These are phyloP conservation scores for Phallus indusiatus DNA, from an alignment of 768 basidiomycete species.

Conservation along the genomic window DNA sequence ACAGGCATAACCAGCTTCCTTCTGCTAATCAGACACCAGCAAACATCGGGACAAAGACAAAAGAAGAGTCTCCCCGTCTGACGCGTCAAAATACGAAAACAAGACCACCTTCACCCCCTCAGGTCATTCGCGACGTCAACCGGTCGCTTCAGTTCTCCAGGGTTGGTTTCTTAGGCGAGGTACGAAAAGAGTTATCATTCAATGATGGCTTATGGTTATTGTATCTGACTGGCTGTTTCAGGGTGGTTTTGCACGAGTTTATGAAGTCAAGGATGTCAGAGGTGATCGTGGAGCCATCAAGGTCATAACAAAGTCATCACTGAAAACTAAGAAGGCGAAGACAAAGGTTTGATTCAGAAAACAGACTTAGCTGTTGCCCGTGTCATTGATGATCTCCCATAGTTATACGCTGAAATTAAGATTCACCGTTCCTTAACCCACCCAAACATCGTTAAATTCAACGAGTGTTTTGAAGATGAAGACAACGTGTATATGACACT, in stretches of 20 bases:
- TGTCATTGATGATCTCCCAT: not conserved
- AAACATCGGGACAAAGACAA: slow-evolving; percentile 20
- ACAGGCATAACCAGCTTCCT: slow-evolving; percentile 6
- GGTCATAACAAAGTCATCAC: slow-evolving; percentile 84
- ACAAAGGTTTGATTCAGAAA: slow-evolving; percentile 57
- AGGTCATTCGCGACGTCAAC: slow-evolving; percentile 57
- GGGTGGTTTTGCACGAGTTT: slow-evolving; percentile 96
- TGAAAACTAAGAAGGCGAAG: slow-evolving; percentile 94
- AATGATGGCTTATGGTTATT: not conserved
- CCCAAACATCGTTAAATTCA: slow-evolving; percentile 86
- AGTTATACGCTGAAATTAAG: slow-evolving; percentile 99
- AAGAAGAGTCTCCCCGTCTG: slow-evolving; percentile 51
- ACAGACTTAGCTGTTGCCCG: not conserved
- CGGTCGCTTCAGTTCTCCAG: slow-evolving; percentile 51
- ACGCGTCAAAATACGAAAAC: slow-evolving; percentile 79
- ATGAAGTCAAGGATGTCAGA: slow-evolving; percentile 73
- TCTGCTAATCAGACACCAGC: not conserved
- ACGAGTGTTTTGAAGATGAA: slow-evolving; percentile 91
- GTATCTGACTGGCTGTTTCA: slow-evolving; percentile 15
- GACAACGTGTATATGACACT: slow-evolving; percentile 97
- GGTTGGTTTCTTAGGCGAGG: slow-evolving; percentile 86
- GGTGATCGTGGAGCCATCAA: slow-evolving; percentile 76
- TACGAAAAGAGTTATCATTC: slow-evolving; percentile 27
- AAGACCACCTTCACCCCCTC: slow-evolving; percentile 72
- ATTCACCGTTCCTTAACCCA: slow-evolving; percentile 87